These are phyloP conservation scores for Ascochyta koolunga DNA, from an alignment of 2,329 filamentous ascomycete species.

Conservation along the genomic window DNA sequence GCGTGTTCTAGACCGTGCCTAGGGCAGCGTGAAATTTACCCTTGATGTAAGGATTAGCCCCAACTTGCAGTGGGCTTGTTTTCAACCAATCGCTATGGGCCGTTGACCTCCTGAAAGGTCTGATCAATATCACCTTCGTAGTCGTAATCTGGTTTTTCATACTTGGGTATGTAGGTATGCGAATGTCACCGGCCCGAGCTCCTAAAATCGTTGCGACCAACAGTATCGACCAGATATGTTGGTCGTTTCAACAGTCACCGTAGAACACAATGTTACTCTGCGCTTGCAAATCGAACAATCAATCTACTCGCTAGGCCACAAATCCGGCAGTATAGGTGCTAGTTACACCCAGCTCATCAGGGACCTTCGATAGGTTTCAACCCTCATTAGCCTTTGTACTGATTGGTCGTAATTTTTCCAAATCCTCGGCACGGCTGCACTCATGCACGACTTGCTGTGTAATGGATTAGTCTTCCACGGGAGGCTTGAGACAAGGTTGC, in stretches of 20 bases:
- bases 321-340: no score
- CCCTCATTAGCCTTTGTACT: no score
- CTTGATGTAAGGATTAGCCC: constrained; percentile 30
- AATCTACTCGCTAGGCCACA: no score
- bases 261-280: not conserved
- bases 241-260: not conserved
- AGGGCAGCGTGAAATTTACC: constrained; percentile 29
- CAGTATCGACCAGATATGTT: not conserved
- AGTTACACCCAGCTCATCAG: not conserved
- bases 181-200: not conserved
- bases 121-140: constrained; percentile 20
- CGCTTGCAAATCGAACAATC: no score
- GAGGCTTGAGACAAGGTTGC: constrained; percentile 3
- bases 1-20: constrained; percentile 44
- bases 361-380: no score
- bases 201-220: not conserved
- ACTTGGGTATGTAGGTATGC: constrained; percentile 1
- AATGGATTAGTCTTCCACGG: not conserved
- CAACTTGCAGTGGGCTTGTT: constrained; percentile 22
- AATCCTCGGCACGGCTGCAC: not conserved
- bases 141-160: not conserved
- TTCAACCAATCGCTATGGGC: constrained; percentile 24
- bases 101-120: constrained; percentile 15
- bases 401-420: no score
- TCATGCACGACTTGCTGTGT: not conserved